A percentile compares a stretch with the other conserved stretches of the same genome.
Evolutionary conservation across 164 flowering plant species (phyloP).

Genomic region (Taxillus chinensis): DNA sequence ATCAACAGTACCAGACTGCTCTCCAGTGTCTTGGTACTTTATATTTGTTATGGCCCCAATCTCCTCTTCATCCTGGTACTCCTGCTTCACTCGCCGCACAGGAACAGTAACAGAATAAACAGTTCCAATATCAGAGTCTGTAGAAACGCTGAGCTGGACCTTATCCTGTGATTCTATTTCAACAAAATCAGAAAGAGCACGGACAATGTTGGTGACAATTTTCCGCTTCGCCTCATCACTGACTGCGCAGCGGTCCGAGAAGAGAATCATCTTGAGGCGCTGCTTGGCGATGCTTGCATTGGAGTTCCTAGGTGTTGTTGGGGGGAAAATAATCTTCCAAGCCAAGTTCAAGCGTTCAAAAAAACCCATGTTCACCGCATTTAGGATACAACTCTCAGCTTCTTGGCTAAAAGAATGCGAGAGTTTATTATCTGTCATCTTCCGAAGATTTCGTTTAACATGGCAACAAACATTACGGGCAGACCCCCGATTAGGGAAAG

Average conservation of each 20-base stretch:
- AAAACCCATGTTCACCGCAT: conserved; percentile 71
- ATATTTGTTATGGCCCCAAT: conserved; percentile 52
- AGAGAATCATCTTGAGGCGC: conserved; percentile 90
- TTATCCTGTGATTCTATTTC: conserved; percentile 95
- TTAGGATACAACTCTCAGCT: conserved; percentile 55
- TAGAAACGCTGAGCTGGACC: conserved; percentile 78
- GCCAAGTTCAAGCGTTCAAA: conserved; percentile 82
- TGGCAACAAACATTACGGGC: conserved; percentile 17
- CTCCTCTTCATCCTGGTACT: conserved; percentile 59
- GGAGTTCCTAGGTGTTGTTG: conserved; percentile 40
- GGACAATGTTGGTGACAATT: conserved; percentile 75
- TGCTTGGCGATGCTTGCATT: conserved; percentile 94
- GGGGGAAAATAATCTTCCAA: conserved; percentile 86
- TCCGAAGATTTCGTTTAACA: conserved; percentile 22
- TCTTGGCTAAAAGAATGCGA: conserved; percentile 45
- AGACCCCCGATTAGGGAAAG: conserved; percentile 30
- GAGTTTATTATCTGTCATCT: conserved; percentile 24
- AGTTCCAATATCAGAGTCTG: conserved; percentile 83
- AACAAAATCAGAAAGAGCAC: conserved; percentile 80
- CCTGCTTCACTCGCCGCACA: conserved; percentile 77
- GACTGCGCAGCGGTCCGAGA: conserved; percentile 93
- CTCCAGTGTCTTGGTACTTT: conserved; percentile 75
- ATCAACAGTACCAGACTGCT: conserved; percentile 72
- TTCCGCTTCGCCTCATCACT: conserved; percentile 87
- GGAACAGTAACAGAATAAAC: conserved; percentile 92